Base-by-base conservation (phyloP, 305 asterid species). In the Petunia hybrid region DNA sequence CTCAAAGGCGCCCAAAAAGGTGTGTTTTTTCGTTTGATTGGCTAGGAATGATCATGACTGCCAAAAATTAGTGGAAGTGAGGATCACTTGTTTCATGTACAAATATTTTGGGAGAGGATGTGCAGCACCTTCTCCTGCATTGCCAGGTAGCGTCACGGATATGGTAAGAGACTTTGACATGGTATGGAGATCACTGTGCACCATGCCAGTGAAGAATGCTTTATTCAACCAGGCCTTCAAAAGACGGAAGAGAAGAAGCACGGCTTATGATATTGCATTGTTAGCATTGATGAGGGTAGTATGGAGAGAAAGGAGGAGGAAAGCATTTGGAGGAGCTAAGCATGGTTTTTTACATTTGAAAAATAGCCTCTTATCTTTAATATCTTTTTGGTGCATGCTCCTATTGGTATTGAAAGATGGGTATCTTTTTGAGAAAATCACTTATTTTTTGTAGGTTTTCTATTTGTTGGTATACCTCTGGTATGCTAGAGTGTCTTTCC, bases 361-460 rank as follows among this genome's bases (percentile, higher is more conserved):
- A 36, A 59, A 59, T 59, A 59, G 10, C 36, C 22, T 59, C 22
- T 56, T 56, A 56, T 56, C 61, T 22, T n/a, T 59, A 14, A 56
- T 4, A n/a, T n/a, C 64, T 59, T 64, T 64, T 10, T 38, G 70
- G 43, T 38, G 70, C 45, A 38, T 22, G 70, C 38, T 64, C 45
- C 70, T 64, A 12, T 63, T 63, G 8, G 8, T 38, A 38, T 64
- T 36, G 42, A 64, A 38, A 22, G 22, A 64, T 64, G 22, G 70
- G 38, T 64, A 22, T 0, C 8, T 64, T 10, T 38, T 64, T 16
- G 10, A 64, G 22, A 38, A 16, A 64, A 64, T 8, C 45, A 64
- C 38, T 64, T 64, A 64, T 10, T 56, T 64, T 64, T 64, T 22
- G 45, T 64, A 64, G 70, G 70, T 38, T 64, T 64, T 64, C 45